Evolutionary conservation across 2,329 filamentous ascomycete genomes (phyloP), one percentile per base, ranked within the genome.

Genomic region (Polychaeton citri): DNA sequence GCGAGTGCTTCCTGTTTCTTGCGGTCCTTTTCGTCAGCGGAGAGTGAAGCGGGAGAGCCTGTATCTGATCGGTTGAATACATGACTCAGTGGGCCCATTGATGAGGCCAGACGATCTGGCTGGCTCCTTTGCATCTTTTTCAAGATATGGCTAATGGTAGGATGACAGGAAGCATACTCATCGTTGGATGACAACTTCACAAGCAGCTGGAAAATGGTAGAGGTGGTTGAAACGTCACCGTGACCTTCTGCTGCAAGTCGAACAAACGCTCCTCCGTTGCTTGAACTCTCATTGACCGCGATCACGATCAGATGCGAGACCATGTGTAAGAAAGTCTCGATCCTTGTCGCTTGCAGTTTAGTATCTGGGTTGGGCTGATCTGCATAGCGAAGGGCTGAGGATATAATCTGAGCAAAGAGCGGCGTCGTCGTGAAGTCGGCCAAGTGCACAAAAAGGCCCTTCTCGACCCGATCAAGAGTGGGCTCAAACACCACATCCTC

Each of bases 401-500:
- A 92, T 34, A 96, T 74, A 42, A 95, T 74, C 54, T 95, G 86
- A 7, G 80, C 79, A 55, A 98, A 98, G 44, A 95, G 71, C 39
- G 81, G 76, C 3, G 84, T 88, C 47, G 72, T 70, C 2, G 86
- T 95, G 51, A 96, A 93, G 2, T 67, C 67, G n/a, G 80, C 69
- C 19, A 98, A 68, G 36, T 76, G 66, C 34, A 74, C 66, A 58
- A 95, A 98, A 1, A 81, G 69, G 1, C 90, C 88, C 1, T 76
- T 77, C 1, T 72, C 64, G 36, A 96, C 85, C 8, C 76, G 72
- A 13, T 78, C 76, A 33, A 94, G 69, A 48, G 78, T 84, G 1
- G 92, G 87, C 58, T 96, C 88, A 54, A 84, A 95, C 2, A 96
- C 86, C 40, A 96, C 78, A 36, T 95, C 86, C 28, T 84, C 76